Evolutionary conservation across 495 filamentous ascomycete species (phyloP), one percentile per base, ranked within the genome.

Genomic region (Penicillium herquei): DNA sequence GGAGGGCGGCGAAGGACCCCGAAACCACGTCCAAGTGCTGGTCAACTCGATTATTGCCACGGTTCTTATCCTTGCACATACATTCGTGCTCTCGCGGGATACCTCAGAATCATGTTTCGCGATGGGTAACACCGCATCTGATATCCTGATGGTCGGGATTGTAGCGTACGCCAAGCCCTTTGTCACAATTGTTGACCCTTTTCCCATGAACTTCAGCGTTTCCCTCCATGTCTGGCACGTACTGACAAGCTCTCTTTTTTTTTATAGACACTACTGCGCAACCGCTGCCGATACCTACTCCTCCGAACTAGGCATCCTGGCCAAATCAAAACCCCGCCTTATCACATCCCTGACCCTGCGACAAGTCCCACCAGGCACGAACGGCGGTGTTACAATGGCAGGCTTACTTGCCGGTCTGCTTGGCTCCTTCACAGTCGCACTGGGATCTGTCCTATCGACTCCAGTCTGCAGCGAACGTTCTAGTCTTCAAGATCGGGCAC

Each of bases 231-330:
- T 26, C 21, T 26, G 21, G 21, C 21, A 26, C 16, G 8, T 13
- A 37, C 39, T 45, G 16, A 14, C 51, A 12, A 40, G 10, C 31
- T 14, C 34, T 13, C 6, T 49, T 51, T 8, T 51, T 8, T 52
- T 41, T 14, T 12, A 17, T 52, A 78, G 75, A 16, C 89, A 98
- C 74, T 98, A 98, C 58, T 94, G 91, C 33, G 89, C 90, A 21
- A 90, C 93, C 17, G 85, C 91, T 11, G 88, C 94, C 31, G 94
- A 98, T 66, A 98, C 94, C 6, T 95, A 96, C 71, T 91, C 88
- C 52, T 97, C 92, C 11, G 94, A 98, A 71, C 84, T 98, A 12
- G 94, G 94, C 7, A 98, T 98, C 45, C 80, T 98, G 14, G 87
- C 92, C 14, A 85, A 80, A 55, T 80, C 78, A 18, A 72, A 79